Base-by-base conservation (phyloP, 345 rosid genomes). In the Salix brachista region DNA sequence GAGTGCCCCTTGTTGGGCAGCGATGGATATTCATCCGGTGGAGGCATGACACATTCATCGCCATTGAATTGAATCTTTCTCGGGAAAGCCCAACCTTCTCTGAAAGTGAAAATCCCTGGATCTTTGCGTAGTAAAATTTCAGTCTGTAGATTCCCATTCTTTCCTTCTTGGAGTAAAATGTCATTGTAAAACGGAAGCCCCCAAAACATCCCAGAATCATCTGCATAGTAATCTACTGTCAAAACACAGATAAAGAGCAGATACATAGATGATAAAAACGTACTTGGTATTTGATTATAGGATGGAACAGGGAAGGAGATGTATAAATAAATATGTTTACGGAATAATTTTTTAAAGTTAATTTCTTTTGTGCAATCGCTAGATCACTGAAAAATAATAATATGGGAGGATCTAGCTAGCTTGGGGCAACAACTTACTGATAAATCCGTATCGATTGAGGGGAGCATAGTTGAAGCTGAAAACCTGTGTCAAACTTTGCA, bases 1-100 rank as follows among this genome's bases (percentile, higher is more conserved):
- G 30, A 34, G 21, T 19, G 60, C 23, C 56, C 88, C 77, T 41
- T 36, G 14, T 80, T 88, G 7, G 99, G 98, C 4, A 92, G 87
- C 67, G 78, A 81, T 1, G 97, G 97, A 70, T 85, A 94, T 18
- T 87, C 83, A 74, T 90, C 97, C 0, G 95, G 97, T 34, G 81
- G 84, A 8, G 98, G 97, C 97, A 94, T 91, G 6, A 92, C 96
- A 75, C 98, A 94, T 69, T 91, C 92, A 83, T 92, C 97, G 1
- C 98, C 98, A 71, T 94, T 88, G 65, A 92, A 94, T 50, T 86
- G 75, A 71, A 92, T 85, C 70, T 91, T 91, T 78, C 95, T 83
- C 0, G 97, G 99, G 18, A 95, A 92, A 52, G 85, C 92, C 97
- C 99, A 95, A 25, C 97, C 99, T 81, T 85, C 89, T 52, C 84